Evolutionary conservation across 352 stramenopile species (phyloP), one percentile per base, ranked within the genome.

Genomic region (Pythium grandisporangium): DNA sequence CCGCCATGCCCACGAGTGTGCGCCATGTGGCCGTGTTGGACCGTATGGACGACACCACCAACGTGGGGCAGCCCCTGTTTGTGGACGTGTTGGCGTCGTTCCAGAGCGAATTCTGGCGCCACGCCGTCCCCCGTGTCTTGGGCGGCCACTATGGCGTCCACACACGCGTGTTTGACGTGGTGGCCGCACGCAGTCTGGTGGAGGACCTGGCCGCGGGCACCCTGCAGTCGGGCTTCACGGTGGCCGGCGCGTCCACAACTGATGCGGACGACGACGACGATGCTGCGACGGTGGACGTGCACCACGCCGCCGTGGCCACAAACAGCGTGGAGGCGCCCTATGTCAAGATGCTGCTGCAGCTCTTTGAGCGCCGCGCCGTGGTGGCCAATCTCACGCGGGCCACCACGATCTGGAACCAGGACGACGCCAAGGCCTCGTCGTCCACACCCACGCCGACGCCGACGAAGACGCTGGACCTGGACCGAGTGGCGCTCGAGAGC

Each of bases 1-100:
- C 75, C 36, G 66, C 76, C 16, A 58, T 96, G 16, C 89, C 89
- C 5, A 33, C 61, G 2, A 73, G 70, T 8, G 66, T 82, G 23
- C 79, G 65, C 34, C 92, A 90, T 35, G 67, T 96, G 40, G 86
- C 84, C 1, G 84, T 95, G n/a, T 62, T 97, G 14, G 89, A 96
- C 60, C 80, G 86, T 34, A 95, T 89, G 57, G 79, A 93, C 45
- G 88, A 96, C 54, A 52, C 62, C 38, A 86, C 71, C 12, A 87
- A 80, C 40, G 79, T 95, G 41, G 81, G 82, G 30, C 81, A 96
- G 55, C 89, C 89, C 29, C 61, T 97, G 6, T 97, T 95, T 55
- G 58, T 95, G 56, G 87, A 97, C 60, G 85, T 96, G 29, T 76
- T 92, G n/a, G 70, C 70, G 32, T 95, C 83, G 26, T 88, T 97